Conservation (phyloP, 2,329 filamentous ascomycete species). For the Verticillium isaacii region DNA sequence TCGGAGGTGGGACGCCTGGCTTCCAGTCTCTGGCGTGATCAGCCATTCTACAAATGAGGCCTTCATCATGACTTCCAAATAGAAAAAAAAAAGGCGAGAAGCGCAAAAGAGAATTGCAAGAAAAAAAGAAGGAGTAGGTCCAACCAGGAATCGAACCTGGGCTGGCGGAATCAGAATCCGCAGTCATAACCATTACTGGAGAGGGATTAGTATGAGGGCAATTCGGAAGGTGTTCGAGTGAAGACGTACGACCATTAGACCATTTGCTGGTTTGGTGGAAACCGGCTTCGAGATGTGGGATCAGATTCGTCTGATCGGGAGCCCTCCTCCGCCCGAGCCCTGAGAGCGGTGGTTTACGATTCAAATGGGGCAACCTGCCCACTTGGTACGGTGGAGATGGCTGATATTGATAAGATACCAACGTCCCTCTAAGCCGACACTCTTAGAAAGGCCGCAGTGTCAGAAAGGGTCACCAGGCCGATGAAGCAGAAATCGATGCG, state of each 20-base stretch:
- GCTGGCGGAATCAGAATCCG: conserved; percentile 2
- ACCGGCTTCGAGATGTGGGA: not conserved
- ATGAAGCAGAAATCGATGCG: not conserved
- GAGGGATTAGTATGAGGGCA: too few relatives aligned
- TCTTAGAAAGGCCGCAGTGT: too few relatives aligned
- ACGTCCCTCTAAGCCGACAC: not conserved
- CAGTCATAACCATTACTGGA: conserved; percentile 1
- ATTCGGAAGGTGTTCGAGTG: too few relatives aligned
- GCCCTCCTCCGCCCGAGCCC: not conserved
- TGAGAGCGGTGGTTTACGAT: not conserved
- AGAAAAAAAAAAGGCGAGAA: not conserved
- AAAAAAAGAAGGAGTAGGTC: not conserved
- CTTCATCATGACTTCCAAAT: not conserved
- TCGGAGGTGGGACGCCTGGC: not conserved
- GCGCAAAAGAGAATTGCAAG: not conserved
- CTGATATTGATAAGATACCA: not conserved
- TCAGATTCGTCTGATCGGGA: not conserved
- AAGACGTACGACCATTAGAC: not conserved
- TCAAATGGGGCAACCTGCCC: too few relatives aligned
- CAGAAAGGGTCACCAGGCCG: not conserved
- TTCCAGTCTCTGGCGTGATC: not conserved
- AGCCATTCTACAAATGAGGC: not conserved
- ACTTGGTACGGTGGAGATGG: too few relatives aligned
- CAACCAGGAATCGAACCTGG: conserved; percentile 5
- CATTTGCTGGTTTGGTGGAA: not conserved